phyloP scores from a whole-genome alignment of 2,329 filamentous ascomycete genomes.

The Clathrospora elynae region DNA sequence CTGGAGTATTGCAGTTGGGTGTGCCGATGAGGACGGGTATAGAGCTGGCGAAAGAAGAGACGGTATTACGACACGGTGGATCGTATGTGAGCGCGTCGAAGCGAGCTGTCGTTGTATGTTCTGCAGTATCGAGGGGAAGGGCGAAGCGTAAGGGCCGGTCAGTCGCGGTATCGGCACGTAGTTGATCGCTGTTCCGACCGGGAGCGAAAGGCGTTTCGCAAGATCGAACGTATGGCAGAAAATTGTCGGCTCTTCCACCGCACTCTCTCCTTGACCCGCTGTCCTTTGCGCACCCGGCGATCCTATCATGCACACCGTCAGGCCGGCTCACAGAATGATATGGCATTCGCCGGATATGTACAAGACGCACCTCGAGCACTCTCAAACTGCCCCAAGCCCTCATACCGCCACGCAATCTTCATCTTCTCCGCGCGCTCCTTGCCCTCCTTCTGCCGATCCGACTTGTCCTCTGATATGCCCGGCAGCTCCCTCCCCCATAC shows the following conservation, averaged over 20 bases:
- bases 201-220: conserved; percentile 55
- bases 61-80: conserved; percentile 86
- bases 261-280: conserved; percentile 47
- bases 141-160: conserved; percentile 60
- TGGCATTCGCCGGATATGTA: conserved; percentile 28
- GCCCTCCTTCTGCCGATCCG: conserved; percentile 32
- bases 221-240: conserved; percentile 61
- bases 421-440: conserved; percentile 65
- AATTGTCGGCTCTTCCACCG: conserved; percentile 52
- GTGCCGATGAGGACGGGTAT: conserved; percentile 71
- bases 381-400: conserved; percentile 75
- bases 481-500: conserved; percentile 84
- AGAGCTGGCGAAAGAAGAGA: conserved; percentile 83
- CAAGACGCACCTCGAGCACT: conserved; percentile 65
- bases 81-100: conserved; percentile 57
- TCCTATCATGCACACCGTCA: conserved; percentile 25
- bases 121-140: conserved; percentile 70
- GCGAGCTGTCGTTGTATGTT: conserved; percentile 60
- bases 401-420: conserved; percentile 99
- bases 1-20: conserved; percentile 74
- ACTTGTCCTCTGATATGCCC: conserved; percentile 62
- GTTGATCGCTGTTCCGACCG: conserved; percentile 49
- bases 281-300: conserved; percentile 27
- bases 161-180: conserved; percentile 60
- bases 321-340: conserved; percentile 12